Percentiles rank a stretch among this genome's conserved stretches.
phyloP scores from a whole-genome alignment of 2,329 filamentous ascomycete genomes.

The Nemania sp. region DNA sequence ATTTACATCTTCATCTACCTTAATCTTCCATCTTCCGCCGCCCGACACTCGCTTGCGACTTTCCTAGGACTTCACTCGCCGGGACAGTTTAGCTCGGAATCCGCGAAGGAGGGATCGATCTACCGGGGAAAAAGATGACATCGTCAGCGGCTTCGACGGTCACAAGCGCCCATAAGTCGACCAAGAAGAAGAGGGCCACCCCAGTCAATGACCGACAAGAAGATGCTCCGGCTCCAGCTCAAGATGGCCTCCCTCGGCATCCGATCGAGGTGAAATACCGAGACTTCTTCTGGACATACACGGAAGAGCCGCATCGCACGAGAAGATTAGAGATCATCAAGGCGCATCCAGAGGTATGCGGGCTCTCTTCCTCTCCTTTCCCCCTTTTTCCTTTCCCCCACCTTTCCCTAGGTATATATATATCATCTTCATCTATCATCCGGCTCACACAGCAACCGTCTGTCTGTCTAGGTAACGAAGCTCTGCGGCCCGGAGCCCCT shows the following conservation, averaged over 20 bases:
- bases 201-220: slow-evolving; percentile 32
- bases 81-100: not conserved
- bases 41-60: not conserved
- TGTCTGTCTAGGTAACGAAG: slow-evolving; percentile 78
- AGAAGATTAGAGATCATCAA: slow-evolving; percentile 94
- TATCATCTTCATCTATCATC: not conserved
- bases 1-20: not conserved
- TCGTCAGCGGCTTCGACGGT: slow-evolving; percentile 37
- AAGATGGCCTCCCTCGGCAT: slow-evolving; percentile 42
- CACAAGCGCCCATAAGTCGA: slow-evolving; percentile 31
- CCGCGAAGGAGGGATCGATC: not conserved
- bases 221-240: slow-evolving; percentile 16
- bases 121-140: slow-evolving; percentile 32
- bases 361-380: not conserved
- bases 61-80: not conserved
- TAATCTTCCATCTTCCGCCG: not conserved
- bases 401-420: slow-evolving; percentile 23
- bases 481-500: slow-evolving; percentile 94
- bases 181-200: slow-evolving; percentile 34
- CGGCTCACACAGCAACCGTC: slow-evolving; percentile 8
- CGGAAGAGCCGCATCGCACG: slow-evolving; percentile 94
- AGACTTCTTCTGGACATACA: slow-evolving; percentile 98
- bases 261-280: slow-evolving; percentile 50
- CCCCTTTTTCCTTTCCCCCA: not conserved
- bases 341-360: slow-evolving; percentile 85